Base-by-base conservation (phyloP, 2,329 filamentous ascomycete species). In the Penicillium sp. region DNA sequence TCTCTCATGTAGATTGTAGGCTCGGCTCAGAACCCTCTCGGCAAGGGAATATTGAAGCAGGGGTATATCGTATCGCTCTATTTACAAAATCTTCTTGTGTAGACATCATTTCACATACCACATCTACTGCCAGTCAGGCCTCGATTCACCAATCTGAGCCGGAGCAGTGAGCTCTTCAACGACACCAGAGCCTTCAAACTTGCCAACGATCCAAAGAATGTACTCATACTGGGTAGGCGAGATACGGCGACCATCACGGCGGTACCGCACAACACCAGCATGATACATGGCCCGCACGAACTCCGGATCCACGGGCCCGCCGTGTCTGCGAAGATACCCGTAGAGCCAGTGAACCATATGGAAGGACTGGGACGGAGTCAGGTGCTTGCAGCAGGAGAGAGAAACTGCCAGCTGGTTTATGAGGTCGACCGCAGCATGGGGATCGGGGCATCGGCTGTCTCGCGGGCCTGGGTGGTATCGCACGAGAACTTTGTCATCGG, bases 241-340 rank as follows among this genome's bases (percentile, higher is more conserved):
- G 1, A 81, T 66, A 25, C 63, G 62, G 2, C 62, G 56, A 2
- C 73, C 72, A 31, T 71, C 69, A 19, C 73, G 67, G 16, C 78
- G 70, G 36, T 72, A 75, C 16, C 79, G 70, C 25, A 76, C 69
- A 25, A 83, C 69, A 16, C 78, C 81, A 22, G 78, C 77, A 60
- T 77, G 73, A 54, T 81, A 80, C 63, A 84, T 61, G 0, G 82
- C 79, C 31, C 78, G 75, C 7, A 74, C 75, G 55, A 84, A 68
- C 3, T 72, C 59, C 1, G 75, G 71, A 17, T 69, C 67, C 16
- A 82, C 65, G 2, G 76, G 76, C 9, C 75, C 78, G 45, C 71
- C 60, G 42, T 78, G 72, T 25, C 69, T 68, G 22, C 69, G 65
- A 4, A 83, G 70, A 59, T 75, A 79, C 7, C 67, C 62, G 61